Evolutionary conservation across 2,329 filamentous ascomycete genomes (phyloP).

Genomic region (Cladosporium sp.): DNA sequence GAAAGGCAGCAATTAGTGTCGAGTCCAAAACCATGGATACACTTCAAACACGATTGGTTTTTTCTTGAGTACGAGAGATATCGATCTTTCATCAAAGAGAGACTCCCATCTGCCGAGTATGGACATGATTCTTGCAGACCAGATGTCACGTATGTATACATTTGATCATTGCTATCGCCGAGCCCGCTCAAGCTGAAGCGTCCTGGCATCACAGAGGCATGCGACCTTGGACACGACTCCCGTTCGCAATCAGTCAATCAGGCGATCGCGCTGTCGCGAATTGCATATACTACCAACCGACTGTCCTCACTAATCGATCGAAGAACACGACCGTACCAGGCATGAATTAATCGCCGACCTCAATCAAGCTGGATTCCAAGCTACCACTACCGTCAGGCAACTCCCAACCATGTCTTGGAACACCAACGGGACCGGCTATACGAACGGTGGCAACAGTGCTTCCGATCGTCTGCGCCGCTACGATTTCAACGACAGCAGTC

Average conservation of each 20-base stretch:
- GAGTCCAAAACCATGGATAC: neutral
- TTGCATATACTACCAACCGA: neutral
- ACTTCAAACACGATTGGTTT: too few species aligned
- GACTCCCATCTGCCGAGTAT: too few species aligned
- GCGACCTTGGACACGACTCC: constrained; percentile 5
- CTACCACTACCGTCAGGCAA: neutral
- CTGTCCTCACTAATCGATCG: neutral
- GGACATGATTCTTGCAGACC: neutral
- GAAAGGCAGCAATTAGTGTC: neutral
- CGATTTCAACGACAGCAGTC: constrained; percentile 37
- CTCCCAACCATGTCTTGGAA: constrained; percentile 19
- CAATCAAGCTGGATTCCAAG: neutral
- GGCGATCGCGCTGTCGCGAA: neutral
- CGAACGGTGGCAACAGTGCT: constrained; percentile 10
- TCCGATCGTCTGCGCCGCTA: constrained; percentile 34
- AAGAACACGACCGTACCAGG: neutral
- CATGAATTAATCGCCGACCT: neutral
- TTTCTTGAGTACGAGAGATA: too few species aligned
- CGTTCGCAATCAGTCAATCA: neutral
- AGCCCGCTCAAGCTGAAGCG: constrained; percentile 2
- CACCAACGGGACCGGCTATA: constrained; percentile 37
- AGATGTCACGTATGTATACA: neutral
- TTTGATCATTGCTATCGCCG: neutral
- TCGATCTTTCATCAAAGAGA: too few species aligned
- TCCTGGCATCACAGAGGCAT: neutral